Evolutionary conservation across 139 green algal genomes (phyloP).

Genomic region (Pleodorina starrii): DNA sequence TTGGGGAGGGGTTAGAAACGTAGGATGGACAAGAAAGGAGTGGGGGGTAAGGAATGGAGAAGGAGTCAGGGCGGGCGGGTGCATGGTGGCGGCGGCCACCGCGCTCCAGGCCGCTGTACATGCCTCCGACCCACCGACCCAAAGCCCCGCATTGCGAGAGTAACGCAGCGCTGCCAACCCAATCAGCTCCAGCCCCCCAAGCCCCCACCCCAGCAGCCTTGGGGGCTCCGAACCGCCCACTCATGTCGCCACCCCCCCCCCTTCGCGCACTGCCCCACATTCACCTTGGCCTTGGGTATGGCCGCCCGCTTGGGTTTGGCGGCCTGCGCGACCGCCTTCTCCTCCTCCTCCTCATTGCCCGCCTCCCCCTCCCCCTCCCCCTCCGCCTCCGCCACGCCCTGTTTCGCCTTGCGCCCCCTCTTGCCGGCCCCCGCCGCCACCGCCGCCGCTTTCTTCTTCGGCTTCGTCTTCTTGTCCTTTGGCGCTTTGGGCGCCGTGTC

Average conservation of each 20-base stretch:
- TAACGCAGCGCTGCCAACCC: background rate
- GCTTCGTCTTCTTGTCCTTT: background rate
- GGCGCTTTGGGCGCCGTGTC: background rate
- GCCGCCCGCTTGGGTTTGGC: slow-evolving; percentile 33
- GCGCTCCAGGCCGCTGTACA: background rate
- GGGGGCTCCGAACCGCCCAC: background rate
- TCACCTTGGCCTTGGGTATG: slow-evolving; percentile 18
- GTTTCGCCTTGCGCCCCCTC: too few relatives aligned
- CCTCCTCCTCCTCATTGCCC: too few relatives aligned
- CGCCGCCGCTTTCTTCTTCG: slow-evolving; percentile 2
- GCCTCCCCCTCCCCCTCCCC: background rate
- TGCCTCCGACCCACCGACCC: too few relatives aligned
- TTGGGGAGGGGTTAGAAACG: background rate
- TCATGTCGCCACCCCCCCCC: background rate
- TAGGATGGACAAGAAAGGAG: background rate
- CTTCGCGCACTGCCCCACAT: background rate
- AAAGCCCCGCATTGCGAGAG: background rate
- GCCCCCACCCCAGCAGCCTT: background rate
- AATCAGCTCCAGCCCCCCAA: too few relatives aligned
- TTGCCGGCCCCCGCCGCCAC: background rate
- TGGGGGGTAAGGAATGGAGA: background rate
- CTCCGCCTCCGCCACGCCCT: background rate
- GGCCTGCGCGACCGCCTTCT: background rate
- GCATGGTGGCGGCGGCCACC: background rate
- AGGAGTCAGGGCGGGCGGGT: background rate